Percentiles rank a stretch among this genome's conserved stretches.
Evolutionary conservation across 108 stramenopile species (phyloP).

Genomic region (Nitzschia sp.): DNA sequence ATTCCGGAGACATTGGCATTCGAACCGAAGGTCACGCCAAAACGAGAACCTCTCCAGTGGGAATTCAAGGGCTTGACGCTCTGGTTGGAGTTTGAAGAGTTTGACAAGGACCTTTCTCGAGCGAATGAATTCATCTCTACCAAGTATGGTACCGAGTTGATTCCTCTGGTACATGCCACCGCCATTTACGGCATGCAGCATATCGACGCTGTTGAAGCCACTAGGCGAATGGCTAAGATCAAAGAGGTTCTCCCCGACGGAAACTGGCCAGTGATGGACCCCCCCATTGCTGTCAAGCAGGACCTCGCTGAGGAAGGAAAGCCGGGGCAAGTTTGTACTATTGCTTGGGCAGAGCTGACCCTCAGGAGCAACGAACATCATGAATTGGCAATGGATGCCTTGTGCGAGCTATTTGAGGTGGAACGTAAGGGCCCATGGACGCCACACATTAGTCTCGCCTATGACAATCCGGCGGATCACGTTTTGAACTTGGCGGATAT

Average conservation of each 20-base stretch:
- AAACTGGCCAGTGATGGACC: conserved; percentile 40
- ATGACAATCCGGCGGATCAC: conserved; percentile 51
- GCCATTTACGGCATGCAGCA: conserved; percentile 57
- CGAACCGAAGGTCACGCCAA: neutral
- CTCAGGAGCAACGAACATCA: conserved; percentile 37
- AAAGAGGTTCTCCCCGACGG: conserved; percentile 14
- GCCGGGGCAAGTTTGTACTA: conserved; percentile 51
- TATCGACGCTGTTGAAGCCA: conserved; percentile 38
- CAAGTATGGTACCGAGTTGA: conserved; percentile 37
- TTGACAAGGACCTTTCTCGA: conserved; percentile 37
- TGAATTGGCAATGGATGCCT: conserved; percentile 39
- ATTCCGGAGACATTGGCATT: neutral
- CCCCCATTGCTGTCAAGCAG: conserved; percentile 37
- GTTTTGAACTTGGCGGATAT: conserved; percentile 43
- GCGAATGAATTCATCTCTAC: conserved; percentile 31
- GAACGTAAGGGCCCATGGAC: conserved; percentile 46
- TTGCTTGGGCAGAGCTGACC: conserved; percentile 55
- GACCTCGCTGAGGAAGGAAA: conserved; percentile 44
- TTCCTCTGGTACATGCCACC: conserved; percentile 48
- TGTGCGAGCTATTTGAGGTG: conserved; percentile 37
- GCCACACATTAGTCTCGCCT: conserved; percentile 50
- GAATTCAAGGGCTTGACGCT: conserved; percentile 53
- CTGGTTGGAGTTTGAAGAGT: conserved; percentile 57
- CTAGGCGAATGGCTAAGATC: conserved; percentile 9
- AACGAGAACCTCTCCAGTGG: conserved; percentile 42